Base-by-base conservation (phyloP, 148 eudicot genomes). In the Limonium bicolor region DNA sequence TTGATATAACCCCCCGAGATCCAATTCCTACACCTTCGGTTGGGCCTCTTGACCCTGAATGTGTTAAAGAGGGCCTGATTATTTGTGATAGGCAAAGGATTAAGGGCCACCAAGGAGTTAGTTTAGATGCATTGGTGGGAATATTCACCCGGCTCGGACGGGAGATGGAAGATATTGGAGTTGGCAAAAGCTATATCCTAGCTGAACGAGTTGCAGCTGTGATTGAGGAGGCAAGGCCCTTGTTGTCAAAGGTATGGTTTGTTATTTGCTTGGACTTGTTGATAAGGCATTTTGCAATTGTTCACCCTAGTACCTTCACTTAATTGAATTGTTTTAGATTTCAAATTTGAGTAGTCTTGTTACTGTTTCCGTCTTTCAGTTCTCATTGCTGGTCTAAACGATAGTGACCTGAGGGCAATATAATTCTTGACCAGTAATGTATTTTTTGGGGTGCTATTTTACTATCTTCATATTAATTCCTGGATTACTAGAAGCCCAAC, bases 121-220 rank as follows among this genome's bases (percentile, higher is more conserved):
- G 97, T 66, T 77, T 88, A 62, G 97, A 88, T 62, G 97, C 66
- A 17, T 73, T 88, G 52, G 86, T 88, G 33, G 97, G 97, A 35
- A 80, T 88, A 59, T 77, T 77, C 56, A 88, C 97, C 53, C 97
- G 86, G 20, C 61, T 83, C 57, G 97, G 94, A 54, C 92, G 92
- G 33, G 94, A 80, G 29, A 64, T 80, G 13, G 97, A 88, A 66
- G 73, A 60, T 36, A 88, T 88, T 62, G 94, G 94, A 40, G 81
- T 83, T 60, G 40, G 77, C 41, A 77, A 88, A 56, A 51, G 80
- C 20, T 88, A 74, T 60, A 19, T 56, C 25, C 50, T 88, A 59
- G 94, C 84, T 14, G 55, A 74, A 53, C 71, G 79, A 55, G 82
- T 65, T 74, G 65, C 86, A 21, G 52, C 55, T 59, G 86, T 80